Evolutionary conservation across 2,329 filamentous ascomycete species (phyloP).

Genomic region (Sporothrix variecibatus): DNA sequence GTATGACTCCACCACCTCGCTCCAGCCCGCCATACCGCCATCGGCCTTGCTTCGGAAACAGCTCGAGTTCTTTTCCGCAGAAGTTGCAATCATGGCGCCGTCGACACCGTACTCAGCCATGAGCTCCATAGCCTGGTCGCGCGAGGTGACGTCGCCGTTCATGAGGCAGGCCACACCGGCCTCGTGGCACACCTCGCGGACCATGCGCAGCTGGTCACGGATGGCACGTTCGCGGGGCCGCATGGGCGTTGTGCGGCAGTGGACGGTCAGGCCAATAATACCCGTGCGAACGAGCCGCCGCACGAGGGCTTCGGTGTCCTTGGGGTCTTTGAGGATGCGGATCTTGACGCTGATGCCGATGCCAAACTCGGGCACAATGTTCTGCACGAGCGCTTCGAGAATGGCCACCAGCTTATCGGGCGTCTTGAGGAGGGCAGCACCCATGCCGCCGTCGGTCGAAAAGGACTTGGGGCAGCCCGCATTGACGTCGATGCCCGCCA

Average conservation of each 20-base stretch:
- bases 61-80: constrained; percentile 87
- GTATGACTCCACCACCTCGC: constrained; percentile 75
- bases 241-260: constrained; percentile 97
- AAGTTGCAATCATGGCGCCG: constrained; percentile 94
- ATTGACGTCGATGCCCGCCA: constrained; percentile 94
- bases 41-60: constrained; percentile 73
- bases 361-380: constrained; percentile 74
- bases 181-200: constrained; percentile 76
- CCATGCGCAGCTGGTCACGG: constrained; percentile 80
- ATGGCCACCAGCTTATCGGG: constrained; percentile 85
- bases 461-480: constrained; percentile 98
- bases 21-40: constrained; percentile 73
- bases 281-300: constrained; percentile 78
- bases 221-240: constrained; percentile 85
- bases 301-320: constrained; percentile 76
- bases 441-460: constrained; percentile 92
- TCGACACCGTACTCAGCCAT: constrained; percentile 82
- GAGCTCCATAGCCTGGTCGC: constrained; percentile 70
- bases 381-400: constrained; percentile 75
- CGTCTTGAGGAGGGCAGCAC: constrained; percentile 81
- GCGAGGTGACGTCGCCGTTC: constrained; percentile 85
- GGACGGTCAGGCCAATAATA: constrained; percentile 88
- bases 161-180: constrained; percentile 90
- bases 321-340: constrained; percentile 75
- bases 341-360: constrained; percentile 99